Percentiles rank a stretch among this genome's conserved stretches.
phyloP scores from a whole-genome alignment of 2,329 filamentous ascomycete species.

The Volutella citrinella region DNA sequence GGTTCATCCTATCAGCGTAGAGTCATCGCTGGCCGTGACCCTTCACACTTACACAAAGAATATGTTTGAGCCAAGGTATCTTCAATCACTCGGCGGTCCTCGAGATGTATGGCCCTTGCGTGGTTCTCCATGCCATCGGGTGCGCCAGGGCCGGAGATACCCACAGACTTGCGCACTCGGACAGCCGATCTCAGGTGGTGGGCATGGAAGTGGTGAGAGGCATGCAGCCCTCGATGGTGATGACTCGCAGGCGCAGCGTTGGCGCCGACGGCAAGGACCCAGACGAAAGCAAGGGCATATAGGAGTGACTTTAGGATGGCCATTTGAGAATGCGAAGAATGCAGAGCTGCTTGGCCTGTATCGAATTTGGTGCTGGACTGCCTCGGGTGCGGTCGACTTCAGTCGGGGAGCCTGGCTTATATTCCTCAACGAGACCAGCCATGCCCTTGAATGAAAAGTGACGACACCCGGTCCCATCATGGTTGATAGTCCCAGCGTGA shows the following conservation, averaged over 20 bases:
- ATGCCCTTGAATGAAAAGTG: slow-evolving; percentile 13
- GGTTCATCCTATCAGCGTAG: too few relatives aligned
- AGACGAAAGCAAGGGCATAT: slow-evolving; percentile 18
- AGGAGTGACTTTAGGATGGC: slow-evolving; percentile 14
- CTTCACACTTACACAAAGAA: too few relatives aligned
- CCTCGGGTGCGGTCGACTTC: slow-evolving; percentile 1
- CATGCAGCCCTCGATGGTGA: slow-evolving; percentile 15
- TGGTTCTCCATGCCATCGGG: too few relatives aligned
- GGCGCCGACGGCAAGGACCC: slow-evolving; percentile 17
- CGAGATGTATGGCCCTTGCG: too few relatives aligned
- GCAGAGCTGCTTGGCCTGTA: background rate
- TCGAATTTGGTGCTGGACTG: background rate
- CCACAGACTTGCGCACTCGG: too few relatives aligned
- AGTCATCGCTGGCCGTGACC: too few relatives aligned
- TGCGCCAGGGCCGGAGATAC: too few relatives aligned
- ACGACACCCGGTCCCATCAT: too few relatives aligned
- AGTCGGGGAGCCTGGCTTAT: slow-evolving; percentile 11
- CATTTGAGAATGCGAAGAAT: slow-evolving; percentile 12
- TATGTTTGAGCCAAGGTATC: too few relatives aligned
- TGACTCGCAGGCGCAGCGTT: slow-evolving; percentile 23
- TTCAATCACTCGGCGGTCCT: too few relatives aligned
- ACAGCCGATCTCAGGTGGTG: slow-evolving; percentile 21
- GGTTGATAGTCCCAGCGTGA: too few relatives aligned
- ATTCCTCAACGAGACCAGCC: slow-evolving; percentile 13
- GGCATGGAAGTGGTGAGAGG: slow-evolving; percentile 34